These are phyloP conservation scores for Diplotaxis tenuifolia DNA, from an alignment of 345 rosid genomes.

Conservation along the genomic window DNA sequence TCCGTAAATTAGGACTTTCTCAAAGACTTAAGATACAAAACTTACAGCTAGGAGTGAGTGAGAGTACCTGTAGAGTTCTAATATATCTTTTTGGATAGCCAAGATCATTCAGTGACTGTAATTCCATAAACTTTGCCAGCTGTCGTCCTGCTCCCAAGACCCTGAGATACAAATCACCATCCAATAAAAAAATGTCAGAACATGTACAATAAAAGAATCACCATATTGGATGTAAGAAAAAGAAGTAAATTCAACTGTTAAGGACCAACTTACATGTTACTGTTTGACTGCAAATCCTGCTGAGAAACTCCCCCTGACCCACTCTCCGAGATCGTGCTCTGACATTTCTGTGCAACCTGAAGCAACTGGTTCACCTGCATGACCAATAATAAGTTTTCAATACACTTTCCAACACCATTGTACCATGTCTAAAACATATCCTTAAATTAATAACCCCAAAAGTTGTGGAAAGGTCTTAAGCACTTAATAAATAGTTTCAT, in stretches of 20 bases:
- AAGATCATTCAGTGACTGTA: conserved; percentile 74
- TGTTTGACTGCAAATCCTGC: conserved; percentile 80
- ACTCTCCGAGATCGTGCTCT: conserved; percentile 81
- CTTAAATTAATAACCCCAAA: too few relatives aligned
- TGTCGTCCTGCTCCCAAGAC: conserved; percentile 83
- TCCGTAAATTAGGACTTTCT: not conserved
- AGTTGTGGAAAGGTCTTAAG: conserved; percentile 37
- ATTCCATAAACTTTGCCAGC: conserved; percentile 77
- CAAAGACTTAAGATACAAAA: not conserved
- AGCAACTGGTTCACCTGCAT: conserved; percentile 85
- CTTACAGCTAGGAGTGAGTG: conserved; percentile 5
- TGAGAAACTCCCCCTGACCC: conserved; percentile 82
- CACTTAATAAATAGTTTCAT: not conserved
- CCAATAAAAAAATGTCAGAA: not conserved
- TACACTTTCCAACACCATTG: conserved; percentile 1
- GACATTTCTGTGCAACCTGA: conserved; percentile 92
- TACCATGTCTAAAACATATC: not conserved
- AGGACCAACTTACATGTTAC: conserved; percentile 63
- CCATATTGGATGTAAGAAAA: not conserved
- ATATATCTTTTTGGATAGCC: conserved; percentile 94
- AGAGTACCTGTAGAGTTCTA: conserved; percentile 83
- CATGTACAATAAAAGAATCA: not conserved
- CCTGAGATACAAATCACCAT: conserved; percentile 41
- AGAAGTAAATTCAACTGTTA: not conserved
- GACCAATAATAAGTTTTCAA: not conserved